Evolutionary conservation across 306 rosid species (phyloP), one percentile per base, ranked within the genome.

Genomic region (Begonia fuchsioides): DNA sequence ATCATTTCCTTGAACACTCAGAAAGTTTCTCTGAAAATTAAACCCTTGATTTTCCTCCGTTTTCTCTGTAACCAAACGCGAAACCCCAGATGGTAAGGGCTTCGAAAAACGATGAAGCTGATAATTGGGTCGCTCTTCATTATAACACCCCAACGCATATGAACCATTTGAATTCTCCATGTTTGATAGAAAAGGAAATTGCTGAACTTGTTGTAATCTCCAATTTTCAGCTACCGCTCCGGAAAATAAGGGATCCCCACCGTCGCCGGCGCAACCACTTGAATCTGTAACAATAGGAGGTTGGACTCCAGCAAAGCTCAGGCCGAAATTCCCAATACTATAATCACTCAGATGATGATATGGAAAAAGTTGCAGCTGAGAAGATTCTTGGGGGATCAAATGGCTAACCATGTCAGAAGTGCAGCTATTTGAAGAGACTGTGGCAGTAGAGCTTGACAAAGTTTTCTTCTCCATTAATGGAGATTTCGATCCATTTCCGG

Each of bases 21-120:
- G 64, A 35, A 73, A 68, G 54, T 62, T 82, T 43, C 79, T 74
- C 11, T 76, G 61, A 60, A 79, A 47, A 69, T 67, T 73, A 65
- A 82, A 19, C 18, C 77, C 79, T 66, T 74, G 78, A 55, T 53
- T 70, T 41, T 69, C 80, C 64, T 82, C 92, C 75, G 71, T 50
- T 68, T 87, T 87, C 43, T 68, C 55, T 48, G 20, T 26, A 38
- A 52, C 64, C 62, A 12, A 26, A 26, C 35, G 35, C 0, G 35
- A 26, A 26, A 49, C 67, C 17, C 71, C 73, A 51, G 57, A 50
- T 48, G 60, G 74, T 35, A 62, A 40, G 13, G 59, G 60, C 69
- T 80, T 76, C 13, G 79, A 76, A 32, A 44, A 9, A 15, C 15
- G n/a, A 44, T 15, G 15, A 15, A 44, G 15, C n/a, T 15, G 47